Evolutionary conservation across 2,329 filamentous ascomycete species (phyloP).

Genomic region (Colletotrichum costaricense): DNA sequence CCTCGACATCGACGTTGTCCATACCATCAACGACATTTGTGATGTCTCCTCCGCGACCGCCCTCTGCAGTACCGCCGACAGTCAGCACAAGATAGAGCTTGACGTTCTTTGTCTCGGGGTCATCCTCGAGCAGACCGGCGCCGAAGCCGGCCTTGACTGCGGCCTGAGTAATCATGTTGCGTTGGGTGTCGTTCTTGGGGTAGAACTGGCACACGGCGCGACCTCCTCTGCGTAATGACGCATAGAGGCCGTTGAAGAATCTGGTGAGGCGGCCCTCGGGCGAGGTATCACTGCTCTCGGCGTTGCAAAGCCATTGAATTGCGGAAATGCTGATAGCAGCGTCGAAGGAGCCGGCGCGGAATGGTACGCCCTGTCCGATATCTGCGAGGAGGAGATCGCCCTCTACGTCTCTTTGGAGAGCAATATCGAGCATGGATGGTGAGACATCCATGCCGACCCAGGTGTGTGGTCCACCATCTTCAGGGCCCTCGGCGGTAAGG

Average conservation of each 20-base stretch:
- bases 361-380: conserved; percentile 95
- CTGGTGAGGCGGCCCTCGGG: conserved; percentile 81
- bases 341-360: conserved; percentile 91
- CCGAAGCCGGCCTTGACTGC: conserved; percentile 96
- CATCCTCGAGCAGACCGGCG: conserved; percentile 93
- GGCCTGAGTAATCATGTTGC: conserved; percentile 90
- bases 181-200: conserved; percentile 92
- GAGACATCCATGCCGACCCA: conserved; percentile 99
- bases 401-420: conserved; percentile 89
- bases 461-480: conserved; percentile 85
- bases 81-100: conserved; percentile 97
- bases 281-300: conserved; percentile 86
- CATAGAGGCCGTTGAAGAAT: conserved; percentile 95
- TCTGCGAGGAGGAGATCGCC: conserved; percentile 95
- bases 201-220: conserved; percentile 98
- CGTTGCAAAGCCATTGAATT: conserved; percentile 99
- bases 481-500: conserved; percentile 75
- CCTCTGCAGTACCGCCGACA: conserved; percentile 72
- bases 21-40: conserved; percentile 90
- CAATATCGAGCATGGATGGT: conserved; percentile 95
- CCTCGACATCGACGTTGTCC: conserved; percentile 87
- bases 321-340: conserved; percentile 95
- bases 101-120: conserved; percentile 93
- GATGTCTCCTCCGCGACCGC: conserved; percentile 77
- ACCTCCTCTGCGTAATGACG: conserved; percentile 83